Evolutionary conservation across 2,329 filamentous ascomycete genomes (phyloP), one percentile per base, ranked within the genome.

Genomic region (Pseudogymnoascus sp.): DNA sequence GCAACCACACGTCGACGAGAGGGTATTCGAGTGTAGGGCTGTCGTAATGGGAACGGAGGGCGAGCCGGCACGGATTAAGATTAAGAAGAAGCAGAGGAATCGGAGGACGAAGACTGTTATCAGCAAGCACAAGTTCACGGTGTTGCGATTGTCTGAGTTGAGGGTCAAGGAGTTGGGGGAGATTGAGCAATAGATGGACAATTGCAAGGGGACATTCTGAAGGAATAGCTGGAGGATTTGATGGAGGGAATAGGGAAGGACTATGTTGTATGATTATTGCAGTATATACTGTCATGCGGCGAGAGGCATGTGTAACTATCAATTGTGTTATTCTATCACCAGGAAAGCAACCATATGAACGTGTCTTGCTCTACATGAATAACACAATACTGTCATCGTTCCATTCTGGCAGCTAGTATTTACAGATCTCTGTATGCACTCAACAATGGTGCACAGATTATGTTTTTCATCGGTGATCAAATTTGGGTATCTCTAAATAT

Each of bases 71-170:
- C 80, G 90, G 63, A 78, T 86, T 69, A 90, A 90, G 78, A 80
- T 90, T 77, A 93, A 93, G 83, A 93, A 84, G 69, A 92, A 92
- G 83, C 78, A 86, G 79, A 89, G 85, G 71, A 88, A 88, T 75
- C 79, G 90, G 72, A 82, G 88, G 72, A 82, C 84, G 59, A 91
- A 86, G 79, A 85, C 83, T 64, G 88, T 94, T 8, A 88, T 82
- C 78, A 97, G 91, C 80, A 97, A 99, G 83, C 91, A 96, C 73
- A 82, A 84, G 71, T 96, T 89, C 75, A 99, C 94, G 2, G 84
- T 96, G 22, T 72, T 99, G 75, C 83, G 87, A 72, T 89, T 99
- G 66, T 88, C 89, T 72, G 90, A 97, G 76, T 73, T 97, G 66
- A 87, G 66, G 59, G 62, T 74, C 28, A 79, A 80, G 67, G 72